Evolutionary conservation across 2,329 filamentous ascomycete species (phyloP), one percentile per base, ranked within the genome.

Genomic region (Beauveria sp.): DNA sequence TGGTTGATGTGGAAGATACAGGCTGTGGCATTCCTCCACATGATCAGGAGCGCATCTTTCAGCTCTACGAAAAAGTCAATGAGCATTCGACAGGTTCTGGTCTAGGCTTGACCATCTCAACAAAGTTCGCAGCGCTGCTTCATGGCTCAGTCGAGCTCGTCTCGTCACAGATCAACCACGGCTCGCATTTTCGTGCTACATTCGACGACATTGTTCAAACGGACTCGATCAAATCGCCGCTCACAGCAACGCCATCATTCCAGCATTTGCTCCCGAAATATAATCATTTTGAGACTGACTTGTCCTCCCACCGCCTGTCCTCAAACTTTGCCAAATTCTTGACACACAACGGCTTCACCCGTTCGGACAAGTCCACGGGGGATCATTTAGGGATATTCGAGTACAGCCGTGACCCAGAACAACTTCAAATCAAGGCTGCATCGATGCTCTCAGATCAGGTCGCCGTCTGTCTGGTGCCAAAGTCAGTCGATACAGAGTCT

Each of bases 1-100:
- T 67, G 3, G 70, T 77, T n/a, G 77, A 79, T 46, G 63, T 80
- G 1, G 65, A 74, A 47, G 77, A 80, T 48, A 78, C 72, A 1
- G 77, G 77, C 0, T 65, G 71, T 3, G 77, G 76, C 2, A 76
- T 79, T n/a, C 62, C 63, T 1, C 54, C 63, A 1, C 64, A 70
- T 3, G 66, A 78, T 7, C 72, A 74, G 3, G 24, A 67, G 3
- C 72, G 74, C 3, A 76, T 79, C 4, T 79, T 79, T 30, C 68
- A 75, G 3, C 67, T 76, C 0, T 78, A 79, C 22, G 76, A 78
- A 46, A 79, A 78, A 40, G 70, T 73, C 1, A 69, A 72, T 40
- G 63, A 64, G 0, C 69, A 76, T 41, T 72, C 75, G 0, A 70
- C 69, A 2, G 73, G 77, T 3, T 74, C 74, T 30, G 76, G 77